Percentiles rank a stretch among this genome's conserved stretches.
phyloP scores from a whole-genome alignment of 805 yeast genomes.

The Geotrichum ghanense region DNA sequence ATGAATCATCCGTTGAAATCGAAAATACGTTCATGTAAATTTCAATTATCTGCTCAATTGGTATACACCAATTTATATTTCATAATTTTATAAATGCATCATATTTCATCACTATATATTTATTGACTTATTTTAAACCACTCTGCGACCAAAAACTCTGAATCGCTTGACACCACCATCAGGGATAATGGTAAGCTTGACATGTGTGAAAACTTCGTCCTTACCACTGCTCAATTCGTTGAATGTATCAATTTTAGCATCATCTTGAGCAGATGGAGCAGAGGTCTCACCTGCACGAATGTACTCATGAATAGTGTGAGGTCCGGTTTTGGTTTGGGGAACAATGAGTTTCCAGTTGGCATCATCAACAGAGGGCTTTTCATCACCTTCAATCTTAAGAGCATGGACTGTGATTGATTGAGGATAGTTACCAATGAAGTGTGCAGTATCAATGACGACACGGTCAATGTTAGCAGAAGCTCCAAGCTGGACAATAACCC shows the following conservation, averaged over 20 bases:
- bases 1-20: neutral
- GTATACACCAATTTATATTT: too few relatives aligned
- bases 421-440: conserved; percentile 91
- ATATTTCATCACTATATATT: too few relatives aligned
- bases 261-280: neutral
- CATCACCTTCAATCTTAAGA: conserved; percentile 26
- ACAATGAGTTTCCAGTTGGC: conserved; percentile 55
- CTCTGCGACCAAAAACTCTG: conserved; percentile 55
- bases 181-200: conserved; percentile 74
- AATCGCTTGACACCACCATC: conserved; percentile 95
- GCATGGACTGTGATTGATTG: conserved; percentile 67
- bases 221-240: conserved; percentile 9
- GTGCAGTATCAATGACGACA: conserved; percentile 80
- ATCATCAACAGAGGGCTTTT: conserved; percentile 31
- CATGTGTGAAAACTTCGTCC: conserved; percentile 45
- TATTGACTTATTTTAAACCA: too few relatives aligned
- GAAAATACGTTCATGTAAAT: neutral
- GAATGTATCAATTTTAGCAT: conserved; percentile 19
- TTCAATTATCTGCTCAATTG: too few relatives aligned
- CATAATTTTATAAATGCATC: too few relatives aligned
- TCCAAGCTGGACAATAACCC: conserved; percentile 81
- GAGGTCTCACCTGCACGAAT: conserved; percentile 12
- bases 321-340: conserved; percentile 59
- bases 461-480: conserved; percentile 43
- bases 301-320: conserved; percentile 69